Evolutionary conservation across 371 early-diverging fungal species (phyloP), one percentile per base, ranked within the genome.

Genomic region (Zancudomyces culisetae): DNA sequence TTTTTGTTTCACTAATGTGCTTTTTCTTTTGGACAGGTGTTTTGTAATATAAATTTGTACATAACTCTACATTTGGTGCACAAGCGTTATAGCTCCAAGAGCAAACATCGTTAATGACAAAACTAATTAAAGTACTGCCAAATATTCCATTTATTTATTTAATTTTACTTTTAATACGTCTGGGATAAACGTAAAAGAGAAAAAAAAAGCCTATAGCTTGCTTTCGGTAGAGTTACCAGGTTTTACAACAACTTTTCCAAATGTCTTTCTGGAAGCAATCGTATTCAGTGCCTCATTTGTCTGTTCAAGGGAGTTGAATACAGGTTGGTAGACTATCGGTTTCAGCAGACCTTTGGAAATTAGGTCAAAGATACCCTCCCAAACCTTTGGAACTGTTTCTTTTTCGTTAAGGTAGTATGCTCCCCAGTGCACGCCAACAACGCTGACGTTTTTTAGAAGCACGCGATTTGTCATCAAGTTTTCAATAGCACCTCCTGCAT

Each of bases 401-500:
- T 72, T 67, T 55, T 88, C 81, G 48, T 78, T 62, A 45, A 64
- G 64, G n/a, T 62, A 55, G 59, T 86, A 81, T 1, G 82, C 80
- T 18, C 87, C 87, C 87, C 87, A 87, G 43, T 69, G 69, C 18
- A 84, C 68, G n/a, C 85, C 83, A 8, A 74, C 66, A 12, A 81
- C 57, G 0, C 82, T 75, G 20, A 81, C 74, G 57, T 86, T 87
- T 64, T 90, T 90, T 43, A 91, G 66, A 58, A 91, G 65, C 18
- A 90, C 63, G 13, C 86, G 73, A 58, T 90, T 90, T 2, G 78
- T 70, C 0, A 88, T 73, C 2, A 90, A 66, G 55, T 82, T 81
- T 56, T 90, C 91, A 56, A 85, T 83, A 1, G 67, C 66, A 15
- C 87, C 89, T 24, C 76, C 77, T 3, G 87, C 87, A 70, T 90